Conservation (phyloP, 2,329 filamentous ascomycete genomes). For the Furcasterigmium furcatum region DNA sequence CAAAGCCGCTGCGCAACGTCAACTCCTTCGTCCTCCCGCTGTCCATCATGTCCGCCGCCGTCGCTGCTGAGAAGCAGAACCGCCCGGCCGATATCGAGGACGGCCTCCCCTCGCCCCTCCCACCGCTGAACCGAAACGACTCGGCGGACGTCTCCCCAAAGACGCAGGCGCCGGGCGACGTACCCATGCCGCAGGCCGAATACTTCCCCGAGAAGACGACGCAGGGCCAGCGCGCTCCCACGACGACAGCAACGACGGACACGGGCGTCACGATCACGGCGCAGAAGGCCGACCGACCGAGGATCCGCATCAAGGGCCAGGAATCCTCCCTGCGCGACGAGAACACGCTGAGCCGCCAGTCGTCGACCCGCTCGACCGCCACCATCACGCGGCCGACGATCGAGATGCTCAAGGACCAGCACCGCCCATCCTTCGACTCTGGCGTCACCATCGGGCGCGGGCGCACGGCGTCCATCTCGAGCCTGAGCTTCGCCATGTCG, state of each 20-base stretch:
- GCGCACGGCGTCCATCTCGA: conserved; percentile 44
- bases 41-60: conserved; percentile 2
- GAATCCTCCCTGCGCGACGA: conserved; percentile 1
- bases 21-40: neutral
- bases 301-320: conserved; percentile 4
- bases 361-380: neutral
- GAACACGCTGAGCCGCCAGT: neutral
- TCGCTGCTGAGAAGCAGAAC: neutral
- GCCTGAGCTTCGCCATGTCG: conserved; percentile 42
- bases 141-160: neutral
- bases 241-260: neutral
- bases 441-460: neutral
- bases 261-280: conserved; percentile 11
- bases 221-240: neutral
- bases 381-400: neutral
- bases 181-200: neutral
- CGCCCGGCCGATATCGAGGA: neutral
- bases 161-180: neutral
- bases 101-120: neutral
- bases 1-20: neutral
- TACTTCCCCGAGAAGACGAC: neutral
- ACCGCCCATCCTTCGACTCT: conserved; percentile 18
- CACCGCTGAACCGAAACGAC: neutral
- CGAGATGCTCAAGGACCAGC: neutral
- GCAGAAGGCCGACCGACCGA: conserved; percentile 1